Evolutionary conservation across 257 asterid species (phyloP).

Genomic region (Przewalskia tangutica): DNA sequence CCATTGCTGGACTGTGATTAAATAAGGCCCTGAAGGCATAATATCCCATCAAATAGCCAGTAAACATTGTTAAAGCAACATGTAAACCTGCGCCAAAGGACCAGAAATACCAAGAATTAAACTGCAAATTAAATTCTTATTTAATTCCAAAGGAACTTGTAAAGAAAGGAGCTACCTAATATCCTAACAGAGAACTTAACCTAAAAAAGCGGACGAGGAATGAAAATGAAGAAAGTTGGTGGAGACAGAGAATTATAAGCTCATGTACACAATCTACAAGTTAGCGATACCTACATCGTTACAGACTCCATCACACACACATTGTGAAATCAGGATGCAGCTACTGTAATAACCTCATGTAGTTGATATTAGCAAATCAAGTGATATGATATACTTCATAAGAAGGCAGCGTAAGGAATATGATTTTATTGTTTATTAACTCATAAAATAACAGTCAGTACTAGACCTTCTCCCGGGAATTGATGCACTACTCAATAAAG

Average conservation of each 20-base stretch:
- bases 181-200: not conserved
- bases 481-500: not conserved
- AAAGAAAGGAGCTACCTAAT: not conserved
- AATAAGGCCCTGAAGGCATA: conserved; percentile 89
- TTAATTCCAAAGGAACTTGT: not conserved
- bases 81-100: conserved; percentile 58
- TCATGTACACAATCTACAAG: not conserved
- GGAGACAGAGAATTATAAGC: not conserved
- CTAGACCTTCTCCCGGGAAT: not conserved
- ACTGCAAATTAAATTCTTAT: not conserved
- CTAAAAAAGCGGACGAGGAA: not conserved
- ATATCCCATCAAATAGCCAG: conserved; percentile 83
- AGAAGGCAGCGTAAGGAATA: not conserved
- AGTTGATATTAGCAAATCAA: not conserved
- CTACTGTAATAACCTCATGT: not conserved
- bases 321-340: not conserved
- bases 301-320: not conserved
- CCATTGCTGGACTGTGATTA: conserved; percentile 68
- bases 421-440: not conserved
- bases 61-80: conserved; percentile 69
- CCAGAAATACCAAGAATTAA: conserved; percentile 2
- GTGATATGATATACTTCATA: not conserved
- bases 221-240: not conserved
- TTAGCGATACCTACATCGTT: not conserved
- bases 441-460: not conserved